Evolutionary conservation across 768 basidiomycete genomes (phyloP).

Genomic region (Crepidotus variabilis): DNA sequence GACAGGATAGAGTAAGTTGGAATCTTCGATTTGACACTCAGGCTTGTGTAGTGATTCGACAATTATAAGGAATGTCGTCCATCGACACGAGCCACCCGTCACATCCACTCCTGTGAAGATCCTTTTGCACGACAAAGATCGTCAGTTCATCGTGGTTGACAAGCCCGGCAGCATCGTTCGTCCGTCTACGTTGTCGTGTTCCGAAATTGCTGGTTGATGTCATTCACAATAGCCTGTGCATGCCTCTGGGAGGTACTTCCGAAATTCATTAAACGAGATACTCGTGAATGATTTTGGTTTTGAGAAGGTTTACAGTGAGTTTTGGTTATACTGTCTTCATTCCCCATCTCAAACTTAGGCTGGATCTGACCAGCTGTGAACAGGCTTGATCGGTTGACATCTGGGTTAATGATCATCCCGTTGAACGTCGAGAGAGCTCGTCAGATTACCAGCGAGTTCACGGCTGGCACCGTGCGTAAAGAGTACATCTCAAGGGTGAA

Average conservation of each 20-base stretch:
- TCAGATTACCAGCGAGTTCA: slow-evolving; percentile 75
- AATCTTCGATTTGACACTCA: slow-evolving; percentile 9
- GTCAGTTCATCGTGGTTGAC: slow-evolving; percentile 87
- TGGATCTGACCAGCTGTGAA: slow-evolving; percentile 69
- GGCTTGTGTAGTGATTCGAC: slow-evolving; percentile 5
- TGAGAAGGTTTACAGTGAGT: slow-evolving; percentile 79
- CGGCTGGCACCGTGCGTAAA: slow-evolving; percentile 78
- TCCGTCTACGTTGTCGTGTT: slow-evolving; percentile 22
- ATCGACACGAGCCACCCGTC: slow-evolving; percentile 96
- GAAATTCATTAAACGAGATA: slow-evolving; percentile 85
- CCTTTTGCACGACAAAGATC: slow-evolving; percentile 71
- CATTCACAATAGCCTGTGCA: slow-evolving; percentile 71
- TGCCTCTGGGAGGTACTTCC: slow-evolving; percentile 84
- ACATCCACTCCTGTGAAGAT: slow-evolving; percentile 80
- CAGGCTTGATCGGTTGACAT: slow-evolving; percentile 89
- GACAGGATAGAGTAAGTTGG: slow-evolving; percentile 82
- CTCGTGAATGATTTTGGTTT: slow-evolving; percentile 81
- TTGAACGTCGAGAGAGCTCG: slow-evolving; percentile 67
- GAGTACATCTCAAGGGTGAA: slow-evolving; percentile 88
- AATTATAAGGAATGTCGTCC: slow-evolving; percentile 74
- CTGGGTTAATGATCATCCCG: slow-evolving; percentile 93
- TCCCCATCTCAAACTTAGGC: not conserved
- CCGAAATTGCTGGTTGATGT: slow-evolving; percentile 8
- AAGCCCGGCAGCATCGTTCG: slow-evolving; percentile 96
- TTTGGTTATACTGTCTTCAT: slow-evolving; percentile 3